Conservation (phyloP, 176 grass and related monocot species). For the Oryza nivara region DNA sequence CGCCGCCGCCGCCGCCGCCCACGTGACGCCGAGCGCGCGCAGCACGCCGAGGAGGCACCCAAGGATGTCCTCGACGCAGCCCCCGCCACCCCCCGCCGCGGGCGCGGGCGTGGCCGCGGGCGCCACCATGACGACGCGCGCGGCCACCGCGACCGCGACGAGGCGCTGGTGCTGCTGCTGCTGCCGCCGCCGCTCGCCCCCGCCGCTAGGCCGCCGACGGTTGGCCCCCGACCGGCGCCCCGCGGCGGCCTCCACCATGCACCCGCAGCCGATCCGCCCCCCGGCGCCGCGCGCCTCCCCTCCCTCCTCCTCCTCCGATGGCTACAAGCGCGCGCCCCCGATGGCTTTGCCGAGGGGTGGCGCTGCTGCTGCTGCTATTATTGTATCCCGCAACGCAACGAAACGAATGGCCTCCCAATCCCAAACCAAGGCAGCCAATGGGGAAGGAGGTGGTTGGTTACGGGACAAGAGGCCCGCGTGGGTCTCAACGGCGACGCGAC, state of each 20-base stretch:
- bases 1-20: constrained; percentile 19
- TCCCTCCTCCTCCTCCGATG: neutral
- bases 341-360: neutral
- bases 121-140: constrained; percentile 45
- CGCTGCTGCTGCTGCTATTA: neutral
- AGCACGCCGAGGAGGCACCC: constrained; percentile 64
- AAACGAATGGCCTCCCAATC: neutral
- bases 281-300: constrained; percentile 33
- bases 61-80: constrained; percentile 46
- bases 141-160: constrained; percentile 41
- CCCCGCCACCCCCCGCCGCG: neutral
- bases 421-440: neutral
- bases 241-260: constrained; percentile 64
- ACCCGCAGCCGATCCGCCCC: constrained; percentile 32
- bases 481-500: neutral
- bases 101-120: neutral
- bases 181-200: constrained; percentile 18
- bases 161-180: constrained; percentile 40
- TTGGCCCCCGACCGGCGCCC: constrained; percentile 61
- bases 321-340: no score
- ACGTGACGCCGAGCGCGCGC: constrained; percentile 59
- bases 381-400: neutral
- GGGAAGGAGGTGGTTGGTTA: neutral
- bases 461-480: constrained; percentile 11
- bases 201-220: constrained; percentile 66